A percentile compares a stretch with the other conserved stretches of the same genome.
phyloP scores from a whole-genome alignment of 805 yeast genomes.

The Pichia nakasei region DNA sequence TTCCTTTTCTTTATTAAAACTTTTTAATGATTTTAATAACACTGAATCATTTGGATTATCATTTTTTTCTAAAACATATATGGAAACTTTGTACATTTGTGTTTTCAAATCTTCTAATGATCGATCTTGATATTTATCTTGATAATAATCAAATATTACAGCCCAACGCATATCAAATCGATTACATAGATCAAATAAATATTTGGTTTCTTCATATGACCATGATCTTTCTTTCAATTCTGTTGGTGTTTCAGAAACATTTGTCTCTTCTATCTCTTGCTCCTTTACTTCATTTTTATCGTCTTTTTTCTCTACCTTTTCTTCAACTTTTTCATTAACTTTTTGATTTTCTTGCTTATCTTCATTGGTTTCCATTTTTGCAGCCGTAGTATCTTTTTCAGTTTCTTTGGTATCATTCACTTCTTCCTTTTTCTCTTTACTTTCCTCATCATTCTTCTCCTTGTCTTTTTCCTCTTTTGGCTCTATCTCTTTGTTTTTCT shows the following conservation, averaged over 20 bases:
- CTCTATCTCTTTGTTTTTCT: neutral
- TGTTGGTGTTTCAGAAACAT: too few relatives aligned
- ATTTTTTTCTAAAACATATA: conserved; percentile 36
- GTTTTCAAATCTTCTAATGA: conserved; percentile 80
- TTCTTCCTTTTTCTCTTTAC: neutral
- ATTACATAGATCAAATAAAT: conserved; percentile 63
- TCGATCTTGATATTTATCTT: conserved; percentile 31
- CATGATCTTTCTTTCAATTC: conserved; percentile 29
- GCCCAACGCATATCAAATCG: conserved; percentile 62
- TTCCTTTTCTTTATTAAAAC: conserved; percentile 66
- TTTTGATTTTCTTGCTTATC: neutral
- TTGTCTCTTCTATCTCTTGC: neutral
- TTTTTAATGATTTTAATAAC: conserved; percentile 50
- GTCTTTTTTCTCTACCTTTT: neutral
- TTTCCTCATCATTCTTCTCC: neutral
- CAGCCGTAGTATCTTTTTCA: too few relatives aligned
- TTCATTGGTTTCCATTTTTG: neutral
- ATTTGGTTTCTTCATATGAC: conserved; percentile 69
- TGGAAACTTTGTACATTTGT: conserved; percentile 65
- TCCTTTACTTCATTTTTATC: neutral
- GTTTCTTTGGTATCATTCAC: neutral
- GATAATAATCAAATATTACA: conserved; percentile 53
- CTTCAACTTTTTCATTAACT: neutral
- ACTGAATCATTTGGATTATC: conserved; percentile 33
- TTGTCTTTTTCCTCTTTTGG: neutral